phyloP scores from a whole-genome alignment of 2,329 filamentous ascomycete genomes.

The Monilinia vaccinii-corymbosi region DNA sequence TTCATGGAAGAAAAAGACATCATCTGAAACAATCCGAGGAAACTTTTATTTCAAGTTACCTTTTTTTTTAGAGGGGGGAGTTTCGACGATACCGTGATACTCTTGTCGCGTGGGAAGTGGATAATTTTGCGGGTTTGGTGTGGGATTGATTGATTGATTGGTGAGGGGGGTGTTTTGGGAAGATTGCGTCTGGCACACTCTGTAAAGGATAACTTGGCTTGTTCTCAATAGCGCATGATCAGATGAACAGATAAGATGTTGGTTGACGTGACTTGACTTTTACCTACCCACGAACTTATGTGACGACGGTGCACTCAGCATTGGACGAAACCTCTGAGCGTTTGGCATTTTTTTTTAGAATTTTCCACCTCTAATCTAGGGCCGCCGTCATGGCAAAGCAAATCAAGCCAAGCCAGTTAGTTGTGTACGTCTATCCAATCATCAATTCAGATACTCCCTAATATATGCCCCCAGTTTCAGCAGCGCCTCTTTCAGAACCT shows the following conservation, averaged over 20 bases:
- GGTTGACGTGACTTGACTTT: no score
- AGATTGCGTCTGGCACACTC: no score
- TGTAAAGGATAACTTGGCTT: background rate
- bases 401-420: background rate
- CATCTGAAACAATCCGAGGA: background rate
- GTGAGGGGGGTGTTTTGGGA: no score
- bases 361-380: background rate
- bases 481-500: conserved; percentile 58
- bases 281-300: background rate
- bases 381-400: no score
- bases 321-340: no score
- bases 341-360: background rate
- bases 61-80: no score
- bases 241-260: background rate
- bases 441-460: conserved; percentile 14
- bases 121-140: no score
- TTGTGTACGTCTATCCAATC: background rate
- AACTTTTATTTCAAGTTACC: no score
- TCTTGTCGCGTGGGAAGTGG: no score
- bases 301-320: background rate
- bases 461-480: conserved; percentile 31
- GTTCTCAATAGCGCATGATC: background rate
- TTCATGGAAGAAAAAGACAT: no score
- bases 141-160: no score
- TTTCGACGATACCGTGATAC: no score